phyloP scores from a whole-genome alignment of 2,329 filamentous ascomycete genomes.

The Trichoderma endophyticum region DNA sequence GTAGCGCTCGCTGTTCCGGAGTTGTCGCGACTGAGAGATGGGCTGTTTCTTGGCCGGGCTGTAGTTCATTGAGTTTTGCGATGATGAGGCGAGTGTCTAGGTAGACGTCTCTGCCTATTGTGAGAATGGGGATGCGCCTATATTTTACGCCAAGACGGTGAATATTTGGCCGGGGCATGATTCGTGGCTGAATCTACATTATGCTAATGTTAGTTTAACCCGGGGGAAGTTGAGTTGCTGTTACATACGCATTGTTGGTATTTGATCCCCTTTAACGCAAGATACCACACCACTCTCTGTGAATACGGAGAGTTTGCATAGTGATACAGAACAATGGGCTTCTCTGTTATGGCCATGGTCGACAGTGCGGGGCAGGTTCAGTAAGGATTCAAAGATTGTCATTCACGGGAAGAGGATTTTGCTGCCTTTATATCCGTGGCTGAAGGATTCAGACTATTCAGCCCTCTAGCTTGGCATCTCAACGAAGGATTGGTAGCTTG shows the following conservation, averaged over 20 bases:
- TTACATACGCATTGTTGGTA: constrained; percentile 62
- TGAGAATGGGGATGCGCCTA: constrained; percentile 65
- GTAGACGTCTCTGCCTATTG: constrained; percentile 65
- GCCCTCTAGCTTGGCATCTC: not conserved
- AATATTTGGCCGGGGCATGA: constrained; percentile 64
- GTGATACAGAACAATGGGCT: constrained; percentile 8
- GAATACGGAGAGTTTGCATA: constrained; percentile 11
- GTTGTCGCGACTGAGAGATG: constrained; percentile 34
- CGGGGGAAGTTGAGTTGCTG: too few species aligned
- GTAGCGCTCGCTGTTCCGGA: constrained; percentile 43
- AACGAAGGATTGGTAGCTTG: not conserved
- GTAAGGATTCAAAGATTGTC: not conserved
- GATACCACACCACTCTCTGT: constrained; percentile 58
- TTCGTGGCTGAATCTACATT: constrained; percentile 58
- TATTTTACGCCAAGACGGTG: constrained; percentile 58
- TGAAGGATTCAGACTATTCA: not conserved
- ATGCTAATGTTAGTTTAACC: not conserved
- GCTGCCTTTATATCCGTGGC: not conserved
- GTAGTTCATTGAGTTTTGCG: constrained; percentile 56
- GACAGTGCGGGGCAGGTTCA: not conserved
- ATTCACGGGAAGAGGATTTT: not conserved
- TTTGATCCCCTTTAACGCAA: constrained; percentile 60
- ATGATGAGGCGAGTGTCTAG: constrained; percentile 67
- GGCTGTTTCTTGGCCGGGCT: constrained; percentile 38
- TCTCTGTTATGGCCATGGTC: not conserved